Evolutionary conservation across 768 basidiomycete genomes (phyloP).

Genomic region (Suillus tomentosus): DNA sequence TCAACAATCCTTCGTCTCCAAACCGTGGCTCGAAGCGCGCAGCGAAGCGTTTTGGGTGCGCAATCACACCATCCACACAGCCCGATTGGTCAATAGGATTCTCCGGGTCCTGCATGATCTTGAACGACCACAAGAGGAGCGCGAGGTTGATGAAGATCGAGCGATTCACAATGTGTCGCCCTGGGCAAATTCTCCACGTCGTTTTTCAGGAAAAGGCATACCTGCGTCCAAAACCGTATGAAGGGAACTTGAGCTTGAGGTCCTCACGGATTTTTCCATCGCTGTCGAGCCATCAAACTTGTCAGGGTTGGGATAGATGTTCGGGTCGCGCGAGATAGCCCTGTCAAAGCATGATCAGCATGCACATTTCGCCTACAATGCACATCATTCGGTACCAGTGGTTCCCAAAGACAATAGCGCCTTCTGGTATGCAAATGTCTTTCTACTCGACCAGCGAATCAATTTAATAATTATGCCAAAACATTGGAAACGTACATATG

Average conservation of each 20-base stretch:
- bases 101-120: constrained; percentile 48
- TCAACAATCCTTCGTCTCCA: constrained; percentile 23
- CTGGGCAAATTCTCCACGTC: constrained; percentile 56
- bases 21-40: constrained; percentile 55
- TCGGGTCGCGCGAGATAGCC: constrained; percentile 62
- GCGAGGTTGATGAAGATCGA: constrained; percentile 70
- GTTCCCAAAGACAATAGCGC: constrained; percentile 39
- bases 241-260: constrained; percentile 42
- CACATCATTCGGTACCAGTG: constrained; percentile 29
- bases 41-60: constrained; percentile 63
- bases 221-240: constrained; percentile 59
- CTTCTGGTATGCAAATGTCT: constrained; percentile 36
- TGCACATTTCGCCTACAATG: background rate
- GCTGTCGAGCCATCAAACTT: constrained; percentile 52
- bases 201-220: constrained; percentile 10
- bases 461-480: background rate
- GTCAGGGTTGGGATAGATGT: constrained; percentile 59
- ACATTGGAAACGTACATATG: constrained; percentile 47
- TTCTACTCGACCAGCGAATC: constrained; percentile 26
- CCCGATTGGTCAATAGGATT: constrained; percentile 60
- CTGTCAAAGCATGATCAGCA: constrained; percentile 22
- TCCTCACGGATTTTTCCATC: constrained; percentile 48
- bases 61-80: constrained; percentile 65
- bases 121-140: constrained; percentile 67
- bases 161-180: constrained; percentile 59